These are phyloP conservation scores for Cardamine chenopodiifolia DNA, from an alignment of 345 rosid genomes.

Conservation along the genomic window DNA sequence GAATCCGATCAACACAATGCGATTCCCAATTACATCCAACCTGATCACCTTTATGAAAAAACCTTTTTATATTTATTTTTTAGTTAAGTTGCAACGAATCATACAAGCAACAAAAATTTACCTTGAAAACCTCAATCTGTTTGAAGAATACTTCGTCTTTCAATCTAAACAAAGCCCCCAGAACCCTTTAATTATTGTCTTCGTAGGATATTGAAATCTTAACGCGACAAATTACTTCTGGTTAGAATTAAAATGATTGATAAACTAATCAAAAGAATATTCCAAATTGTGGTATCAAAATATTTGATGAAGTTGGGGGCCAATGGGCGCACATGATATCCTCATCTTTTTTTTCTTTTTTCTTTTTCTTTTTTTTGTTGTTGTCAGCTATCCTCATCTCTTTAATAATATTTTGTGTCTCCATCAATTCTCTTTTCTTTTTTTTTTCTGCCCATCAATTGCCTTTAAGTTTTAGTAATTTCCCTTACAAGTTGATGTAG, in stretches of 20 bases:
- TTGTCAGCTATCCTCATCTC: no score
- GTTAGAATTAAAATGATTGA: background rate
- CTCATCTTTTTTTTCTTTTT: background rate
- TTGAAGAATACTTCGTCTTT: conserved; percentile 2
- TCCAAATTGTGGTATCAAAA: conserved; percentile 29
- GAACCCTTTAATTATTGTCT: background rate
- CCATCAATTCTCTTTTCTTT: conserved; percentile 1
- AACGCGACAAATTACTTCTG: background rate
- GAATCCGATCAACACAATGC: conserved; percentile 31
- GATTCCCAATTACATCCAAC: conserved; percentile 34
- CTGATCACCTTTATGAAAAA: conserved; percentile 4
- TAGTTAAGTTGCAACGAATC: background rate
- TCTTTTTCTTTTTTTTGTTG: background rate
- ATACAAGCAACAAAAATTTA: background rate
- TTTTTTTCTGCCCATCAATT: conserved; percentile 5
- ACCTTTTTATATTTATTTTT: background rate
- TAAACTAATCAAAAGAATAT: conserved; percentile 26
- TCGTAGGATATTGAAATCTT: background rate
- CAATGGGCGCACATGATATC: conserved; percentile 25
- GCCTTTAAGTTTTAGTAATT: background rate
- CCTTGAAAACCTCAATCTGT: background rate
- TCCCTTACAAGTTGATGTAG: conserved; percentile 7
- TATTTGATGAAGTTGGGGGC: conserved; percentile 40
- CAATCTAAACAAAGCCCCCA: background rate
- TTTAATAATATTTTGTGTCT: background rate